Evolutionary conservation across 164 flowering plant species (phyloP), one percentile per base, ranked within the genome.

Genomic region (Vitis amurensis): DNA sequence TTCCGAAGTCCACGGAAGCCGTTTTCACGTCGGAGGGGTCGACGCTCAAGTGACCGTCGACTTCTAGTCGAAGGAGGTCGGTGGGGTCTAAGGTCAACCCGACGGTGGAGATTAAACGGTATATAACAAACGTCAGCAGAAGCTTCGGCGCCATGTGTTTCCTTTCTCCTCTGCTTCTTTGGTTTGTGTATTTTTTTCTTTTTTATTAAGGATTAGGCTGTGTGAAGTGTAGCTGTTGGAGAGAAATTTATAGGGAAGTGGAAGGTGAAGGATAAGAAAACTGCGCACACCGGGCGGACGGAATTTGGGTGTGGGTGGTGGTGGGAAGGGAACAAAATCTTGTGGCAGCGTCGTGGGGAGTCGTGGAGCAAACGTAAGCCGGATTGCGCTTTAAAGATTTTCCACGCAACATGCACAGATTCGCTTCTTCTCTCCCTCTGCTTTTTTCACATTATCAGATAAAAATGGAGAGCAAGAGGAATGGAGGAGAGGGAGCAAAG

Each of bases 1-100:
- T 37, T 3, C 96, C 97, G 73, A 92, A 94, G 67, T 92, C 98
- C 1, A 47, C 16, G 0, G 97, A 89, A 9, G 89, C 98, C 9
- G 75, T 11, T 2, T 77, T 74, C n/a, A 90, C 51, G 65, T 87
- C 91, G 16, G 77, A 49, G 0, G 74, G 76, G 66, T 84, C 90
- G 44, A 72, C 58, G 78, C 83, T 91, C 59, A 91, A 79, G n/a
- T 64, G 80, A 1, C 88, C 92, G 31, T 80, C 82, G 58, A 85
- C 19, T 10, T 78, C 81, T 0, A 84, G 79, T 4, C 76, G 80
- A 67, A 76, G 81, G 16, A 77, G 80, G 68, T 83, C 85, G n/a
- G 71, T 50, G 52, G 86, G 82, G 67, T 80, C 79, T 44, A 89
- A 37, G 4, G 82, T 82, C 37, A 86, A 75, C 17, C 91, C 91